Percentiles rank a stretch among this genome's conserved stretches.
Conservation (phyloP, 495 filamentous ascomycete species). For the Glonium stellatum region DNA sequence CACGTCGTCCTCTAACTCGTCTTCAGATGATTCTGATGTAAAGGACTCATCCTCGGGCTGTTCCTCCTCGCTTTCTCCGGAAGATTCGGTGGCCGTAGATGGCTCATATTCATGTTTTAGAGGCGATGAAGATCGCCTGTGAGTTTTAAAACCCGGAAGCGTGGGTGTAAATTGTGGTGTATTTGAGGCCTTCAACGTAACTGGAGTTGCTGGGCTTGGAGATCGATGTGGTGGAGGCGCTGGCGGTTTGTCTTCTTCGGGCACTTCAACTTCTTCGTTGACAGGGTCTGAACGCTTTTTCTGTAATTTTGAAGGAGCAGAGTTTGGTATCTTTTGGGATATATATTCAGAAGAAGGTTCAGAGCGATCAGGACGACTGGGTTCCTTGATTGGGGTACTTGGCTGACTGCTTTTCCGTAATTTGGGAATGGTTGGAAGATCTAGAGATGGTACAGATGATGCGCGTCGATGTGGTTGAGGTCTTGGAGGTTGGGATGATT, state of each 20-base stretch:
- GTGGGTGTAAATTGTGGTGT: constrained; percentile 38
- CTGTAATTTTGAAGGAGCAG: constrained; percentile 36
- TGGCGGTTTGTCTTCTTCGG: constrained; percentile 24
- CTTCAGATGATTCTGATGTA: constrained; percentile 48
- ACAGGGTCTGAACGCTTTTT: constrained; percentile 20
- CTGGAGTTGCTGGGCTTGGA: constrained; percentile 43
- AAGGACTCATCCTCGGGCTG: constrained; percentile 28
- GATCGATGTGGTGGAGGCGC: constrained; percentile 43
- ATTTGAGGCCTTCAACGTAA: constrained; percentile 44
- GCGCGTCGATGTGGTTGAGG: constrained; percentile 39
- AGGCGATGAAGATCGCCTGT: constrained; percentile 77
- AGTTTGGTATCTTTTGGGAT: constrained; percentile 23
- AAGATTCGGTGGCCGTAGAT: constrained; percentile 63
- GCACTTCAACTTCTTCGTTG: constrained; percentile 1
- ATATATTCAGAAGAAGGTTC: not conserved
- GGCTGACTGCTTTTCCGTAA: constrained; percentile 44
- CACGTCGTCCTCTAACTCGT: constrained; percentile 43
- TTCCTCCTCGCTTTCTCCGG: constrained; percentile 39
- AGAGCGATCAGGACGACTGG: constrained; percentile 1
- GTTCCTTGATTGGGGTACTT: constrained; percentile 29
- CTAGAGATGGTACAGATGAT: constrained; percentile 52
- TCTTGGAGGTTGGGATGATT: not conserved
- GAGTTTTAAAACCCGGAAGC: constrained; percentile 30
- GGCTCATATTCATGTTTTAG: constrained; percentile 97
- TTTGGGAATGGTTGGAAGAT: constrained; percentile 53